These are phyloP conservation scores for Cyclotella sp. DNA, from an alignment of 108 stramenopile species.

Conservation along the genomic window DNA sequence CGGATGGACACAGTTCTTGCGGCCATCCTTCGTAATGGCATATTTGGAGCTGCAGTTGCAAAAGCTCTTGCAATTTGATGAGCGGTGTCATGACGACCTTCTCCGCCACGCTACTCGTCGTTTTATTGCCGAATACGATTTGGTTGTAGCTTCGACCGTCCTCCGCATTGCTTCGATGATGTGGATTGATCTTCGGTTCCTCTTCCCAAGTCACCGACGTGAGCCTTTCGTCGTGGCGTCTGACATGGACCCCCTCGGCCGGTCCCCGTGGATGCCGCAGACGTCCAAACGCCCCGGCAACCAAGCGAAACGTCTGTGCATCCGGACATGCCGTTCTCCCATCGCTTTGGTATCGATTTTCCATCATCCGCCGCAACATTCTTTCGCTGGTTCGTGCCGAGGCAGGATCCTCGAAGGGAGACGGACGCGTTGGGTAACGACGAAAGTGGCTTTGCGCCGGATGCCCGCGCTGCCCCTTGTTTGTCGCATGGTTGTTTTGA, in stretches of 20 bases:
- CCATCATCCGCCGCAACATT: constrained; percentile 61
- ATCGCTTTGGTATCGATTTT: constrained; percentile 52
- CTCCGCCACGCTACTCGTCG: not conserved
- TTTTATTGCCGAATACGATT: not conserved
- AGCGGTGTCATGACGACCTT: constrained; percentile 29
- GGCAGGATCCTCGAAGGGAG: constrained; percentile 45
- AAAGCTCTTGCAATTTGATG: constrained; percentile 44
- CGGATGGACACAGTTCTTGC: constrained; percentile 27
- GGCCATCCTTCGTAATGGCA: constrained; percentile 53
- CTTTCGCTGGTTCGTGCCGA: constrained; percentile 48
- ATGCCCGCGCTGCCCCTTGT: not conserved
- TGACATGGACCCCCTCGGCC: not conserved
- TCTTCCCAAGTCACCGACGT: constrained; percentile 36
- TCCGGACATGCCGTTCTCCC: constrained; percentile 56
- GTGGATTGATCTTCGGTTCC: constrained; percentile 30
- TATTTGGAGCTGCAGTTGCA: constrained; percentile 45
- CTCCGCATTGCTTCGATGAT: constrained; percentile 1
- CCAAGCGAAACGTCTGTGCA: constrained; percentile 41
- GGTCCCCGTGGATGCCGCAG: constrained; percentile 21
- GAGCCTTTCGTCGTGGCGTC: not conserved
- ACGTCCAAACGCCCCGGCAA: constrained; percentile 51
- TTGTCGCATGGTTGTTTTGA: constrained; percentile 21
- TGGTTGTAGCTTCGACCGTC: constrained; percentile 15
- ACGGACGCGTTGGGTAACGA: constrained; percentile 36
- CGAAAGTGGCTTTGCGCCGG: not conserved